Evolutionary conservation across 352 stramenopile species (phyloP), one percentile per base, ranked within the genome.

Genomic region (Pythium guiyangense): DNA sequence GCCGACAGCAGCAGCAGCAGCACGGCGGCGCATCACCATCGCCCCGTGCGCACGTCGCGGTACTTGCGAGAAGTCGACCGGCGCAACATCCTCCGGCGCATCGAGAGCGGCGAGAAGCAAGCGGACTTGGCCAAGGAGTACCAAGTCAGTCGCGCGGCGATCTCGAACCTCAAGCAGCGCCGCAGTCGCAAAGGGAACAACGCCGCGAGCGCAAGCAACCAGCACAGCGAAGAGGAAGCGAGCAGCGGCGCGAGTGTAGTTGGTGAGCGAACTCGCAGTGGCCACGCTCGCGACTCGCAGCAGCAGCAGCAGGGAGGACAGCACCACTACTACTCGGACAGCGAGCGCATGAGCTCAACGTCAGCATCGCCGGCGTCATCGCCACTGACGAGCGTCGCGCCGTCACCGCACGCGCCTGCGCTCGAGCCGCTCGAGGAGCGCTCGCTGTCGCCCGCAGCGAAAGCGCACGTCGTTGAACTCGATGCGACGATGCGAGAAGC

Each of bases 121-220:
- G 74, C 78, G 0, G 66, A 68, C n/a, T 66, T 86, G 2, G 75
- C 78, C 22, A 88, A 86, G 65, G 78, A 87, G 52, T 87, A 79
- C 53, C 62, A 77, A n/a, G 77, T 87, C 22, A 85, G 70, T 54
- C 77, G 77, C 20, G 74, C 77, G 0, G 74, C 77, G n/a, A 87
- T 87, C 52, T 87, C 74, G 52, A 87, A 87, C 59, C 53, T 87
- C 35, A 76, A 84, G 57, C 84, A 87, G 55, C 73, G 83, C 43
- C 60, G 77, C 3, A 70, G 75, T 27, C 62, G 74, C 11, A 71
- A 67, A 34, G 29, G 29, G 29, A 34, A 34, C 29, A 34, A 9
- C 29, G 9, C 2, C 27, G 27, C 9, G 27, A 52, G n/a, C n/a
- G n/a, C n/a, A n/a, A n/a, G 27, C 29, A 52, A 6, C 48, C 15